Conservation (phyloP, 2,329 filamentous ascomycete genomes). For the Pestalotiopsis sp. region DNA sequence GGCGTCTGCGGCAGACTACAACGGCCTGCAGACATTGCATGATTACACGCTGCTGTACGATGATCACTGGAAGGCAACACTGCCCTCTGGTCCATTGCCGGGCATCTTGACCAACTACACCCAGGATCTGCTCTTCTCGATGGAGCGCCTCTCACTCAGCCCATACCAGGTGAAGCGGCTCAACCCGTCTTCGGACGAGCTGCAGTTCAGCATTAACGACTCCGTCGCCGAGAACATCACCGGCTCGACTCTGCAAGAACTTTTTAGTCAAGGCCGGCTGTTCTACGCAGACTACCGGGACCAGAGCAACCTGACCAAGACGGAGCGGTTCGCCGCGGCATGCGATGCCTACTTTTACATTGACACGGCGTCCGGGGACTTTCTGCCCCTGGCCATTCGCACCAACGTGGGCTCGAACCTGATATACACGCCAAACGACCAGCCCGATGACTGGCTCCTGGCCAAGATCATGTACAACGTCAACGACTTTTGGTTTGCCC, state of each 20-base stretch:
- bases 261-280: conserved; percentile 40
- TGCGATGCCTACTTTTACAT: conserved; percentile 52
- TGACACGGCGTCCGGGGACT: conserved; percentile 38
- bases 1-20: not conserved
- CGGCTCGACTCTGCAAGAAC: conserved; percentile 31
- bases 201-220: conserved; percentile 41
- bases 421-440: conserved; percentile 49
- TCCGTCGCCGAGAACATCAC: conserved; percentile 31
- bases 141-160: conserved; percentile 47
- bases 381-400: conserved; percentile 49
- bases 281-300: conserved; percentile 46
- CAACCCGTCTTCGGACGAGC: conserved; percentile 27
- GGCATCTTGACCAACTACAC: conserved; percentile 48
- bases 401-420: conserved; percentile 44
- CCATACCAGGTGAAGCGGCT: conserved; percentile 41
- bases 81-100: conserved; percentile 36
- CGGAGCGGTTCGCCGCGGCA: conserved; percentile 38
- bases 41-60: conserved; percentile 46
- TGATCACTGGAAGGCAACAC: conserved; percentile 39
- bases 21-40: conserved; percentile 23
- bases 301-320: conserved; percentile 29
- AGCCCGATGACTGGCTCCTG: conserved; percentile 48
- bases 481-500: conserved; percentile 49
- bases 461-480: conserved; percentile 53
- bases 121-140: conserved; percentile 48